Base-by-base conservation (phyloP, 768 basidiomycete genomes). In the Rhodosporidiobolus sp. region DNA sequence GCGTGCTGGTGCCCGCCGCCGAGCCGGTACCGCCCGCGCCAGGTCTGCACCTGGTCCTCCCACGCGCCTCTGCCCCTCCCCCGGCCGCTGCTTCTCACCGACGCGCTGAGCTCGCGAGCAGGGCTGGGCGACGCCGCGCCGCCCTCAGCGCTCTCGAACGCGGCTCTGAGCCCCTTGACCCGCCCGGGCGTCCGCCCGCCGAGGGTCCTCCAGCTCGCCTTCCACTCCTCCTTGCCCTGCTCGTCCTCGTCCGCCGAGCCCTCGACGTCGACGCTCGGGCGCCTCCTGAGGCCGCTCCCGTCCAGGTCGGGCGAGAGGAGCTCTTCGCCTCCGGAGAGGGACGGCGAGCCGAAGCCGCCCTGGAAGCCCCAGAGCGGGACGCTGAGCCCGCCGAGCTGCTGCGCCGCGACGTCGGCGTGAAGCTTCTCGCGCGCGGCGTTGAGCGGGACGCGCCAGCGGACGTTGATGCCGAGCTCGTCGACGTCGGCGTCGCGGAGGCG, bases 391-490 rank as follows among this genome's bases (percentile, higher is more conserved):
- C 75, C 77, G 10, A 64, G 32, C 6, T 72, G 28, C 38, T 43
- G 38, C 38, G 38, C 38, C 38, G 38, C 38, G 8, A 43, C 38
- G 38, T 43, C 38, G 38, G 38, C 38, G 38, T 7, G 38, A 26
- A 76, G 48, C 16, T 53, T n/a, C 12, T 76, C 76, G 16, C 76
- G 53, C 0, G 73, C 70, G 12, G 56, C 67, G 30, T 59, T 53
- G 12, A 78, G 54, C 5, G 70, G 60, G 2, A 2, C 3, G 22
- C 71, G 67, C 77, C 77, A 76, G 17, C 54, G 53, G 28, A 67
- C 38, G 65, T 77, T 78, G 67, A 78, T 64, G 19, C 77, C 77
- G 30, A 77, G 63, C 24, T 73, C 76, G 11, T 73, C 69, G 50
- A 78, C 65, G 28, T 78, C 77, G 17, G 34, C 38, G 22, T 73